A percentile compares a stretch with the other conserved stretches of the same genome.
Evolutionary conservation across 2,329 filamentous ascomycete genomes (phyloP).

Genomic region (Periconia sp.): DNA sequence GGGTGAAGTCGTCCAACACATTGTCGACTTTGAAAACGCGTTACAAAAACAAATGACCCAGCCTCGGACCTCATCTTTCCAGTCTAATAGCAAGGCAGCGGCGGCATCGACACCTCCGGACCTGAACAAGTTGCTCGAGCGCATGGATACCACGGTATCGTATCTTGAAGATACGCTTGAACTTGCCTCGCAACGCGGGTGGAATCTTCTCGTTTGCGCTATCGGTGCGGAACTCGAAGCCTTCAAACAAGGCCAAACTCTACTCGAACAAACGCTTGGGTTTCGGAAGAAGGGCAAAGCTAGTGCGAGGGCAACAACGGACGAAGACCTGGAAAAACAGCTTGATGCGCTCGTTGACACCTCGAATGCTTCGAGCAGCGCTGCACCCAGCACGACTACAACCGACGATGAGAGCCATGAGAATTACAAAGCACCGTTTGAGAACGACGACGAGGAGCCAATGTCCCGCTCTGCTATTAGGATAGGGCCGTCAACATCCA

Average conservation of each 20-base stretch:
- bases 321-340: slow-evolving; percentile 21
- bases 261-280: slow-evolving; percentile 52
- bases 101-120: slow-evolving; percentile 9
- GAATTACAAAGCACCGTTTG: slow-evolving; percentile 16
- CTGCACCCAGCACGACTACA: not conserved
- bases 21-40: slow-evolving; percentile 67
- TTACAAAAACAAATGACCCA: slow-evolving; percentile 57
- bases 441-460: slow-evolving; percentile 22
- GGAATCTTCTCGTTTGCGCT: slow-evolving; percentile 75
- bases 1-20: slow-evolving; percentile 61
- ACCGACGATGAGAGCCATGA: not conserved
- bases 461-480: slow-evolving; percentile 34
- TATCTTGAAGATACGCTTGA: slow-evolving; percentile 59
- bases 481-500: slow-evolving; percentile 9
- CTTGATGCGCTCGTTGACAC: slow-evolving; percentile 19
- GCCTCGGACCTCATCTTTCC: not conserved
- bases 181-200: slow-evolving; percentile 62
- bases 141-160: slow-evolving; percentile 60
- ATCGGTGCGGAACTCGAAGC: slow-evolving; percentile 74
- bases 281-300: slow-evolving; percentile 24
- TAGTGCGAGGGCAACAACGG: no score
- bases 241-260: slow-evolving; percentile 60
- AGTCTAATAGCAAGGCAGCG: not conserved
- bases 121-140: slow-evolving; percentile 25
- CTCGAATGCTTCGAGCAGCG: slow-evolving; percentile 9